phyloP scores from a whole-genome alignment of 108 stramenopile species.

The Nitzschia inconspicua region DNA sequence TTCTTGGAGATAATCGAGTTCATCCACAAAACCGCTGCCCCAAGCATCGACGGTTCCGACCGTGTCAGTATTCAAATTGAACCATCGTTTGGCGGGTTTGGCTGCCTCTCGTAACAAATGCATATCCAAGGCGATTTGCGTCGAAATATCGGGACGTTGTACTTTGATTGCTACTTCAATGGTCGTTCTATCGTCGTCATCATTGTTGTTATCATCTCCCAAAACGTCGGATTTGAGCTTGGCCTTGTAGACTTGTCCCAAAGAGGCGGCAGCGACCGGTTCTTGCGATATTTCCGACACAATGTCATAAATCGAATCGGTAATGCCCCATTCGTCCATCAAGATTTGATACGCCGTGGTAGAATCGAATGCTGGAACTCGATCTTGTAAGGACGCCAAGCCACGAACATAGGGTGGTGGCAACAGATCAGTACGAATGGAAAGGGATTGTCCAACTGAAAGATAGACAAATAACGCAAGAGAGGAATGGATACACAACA shows the following conservation, averaged over 20 bases:
- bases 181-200: no score
- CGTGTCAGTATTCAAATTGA: slow-evolving; percentile 78
- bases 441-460: slow-evolving; percentile 90
- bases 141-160: slow-evolving; percentile 90
- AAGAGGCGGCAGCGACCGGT: slow-evolving; percentile 90
- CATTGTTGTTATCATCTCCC: no score
- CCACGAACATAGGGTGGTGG: slow-evolving; percentile 80
- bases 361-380: slow-evolving; percentile 83
- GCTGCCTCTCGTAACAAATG: slow-evolving; percentile 82
- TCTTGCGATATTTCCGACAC: slow-evolving; percentile 44
- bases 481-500: not conserved
- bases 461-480: not conserved
- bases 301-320: no score
- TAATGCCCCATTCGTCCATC: slow-evolving; percentile 81
- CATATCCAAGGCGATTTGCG: slow-evolving; percentile 96
- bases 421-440: slow-evolving; percentile 90
- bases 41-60: slow-evolving; percentile 89
- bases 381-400: slow-evolving; percentile 85
- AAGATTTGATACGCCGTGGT: slow-evolving; percentile 69
- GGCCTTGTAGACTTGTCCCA: slow-evolving; percentile 93
- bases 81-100: slow-evolving; percentile 50
- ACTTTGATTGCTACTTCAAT: slow-evolving; percentile 92
- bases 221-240: slow-evolving; percentile 37
- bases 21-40: slow-evolving; percentile 93
- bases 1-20: slow-evolving; percentile 92